These are phyloP conservation scores for Yamadazyma membranifaciens DNA, from an alignment of 1,139 yeast genomes.

Conservation along the genomic window DNA sequence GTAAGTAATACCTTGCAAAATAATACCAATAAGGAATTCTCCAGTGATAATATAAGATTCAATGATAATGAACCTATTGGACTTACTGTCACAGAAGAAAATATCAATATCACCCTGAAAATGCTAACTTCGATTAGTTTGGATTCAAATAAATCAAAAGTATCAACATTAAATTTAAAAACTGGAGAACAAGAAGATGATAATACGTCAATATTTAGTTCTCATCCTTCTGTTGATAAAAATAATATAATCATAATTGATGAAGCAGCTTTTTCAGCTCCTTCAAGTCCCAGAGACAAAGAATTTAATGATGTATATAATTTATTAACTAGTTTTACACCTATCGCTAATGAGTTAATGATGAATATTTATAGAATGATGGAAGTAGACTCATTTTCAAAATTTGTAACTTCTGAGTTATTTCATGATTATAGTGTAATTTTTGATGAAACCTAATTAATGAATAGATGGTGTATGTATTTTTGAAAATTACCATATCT, in stretches of 20 bases:
- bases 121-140: background rate
- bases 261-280: background rate
- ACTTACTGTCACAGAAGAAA: background rate
- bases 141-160: background rate
- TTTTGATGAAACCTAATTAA: constrained; percentile 6
- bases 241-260: background rate
- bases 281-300: constrained; percentile 4
- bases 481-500: too few relatives aligned
- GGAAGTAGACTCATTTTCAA: constrained; percentile 74
- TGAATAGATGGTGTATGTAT: too few relatives aligned
- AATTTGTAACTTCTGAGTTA: constrained; percentile 47
- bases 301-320: constrained; percentile 31
- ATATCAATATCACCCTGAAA: background rate
- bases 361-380: constrained; percentile 51
- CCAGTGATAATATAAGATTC: background rate
- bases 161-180: background rate
- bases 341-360: constrained; percentile 32
- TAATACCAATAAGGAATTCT: background rate
- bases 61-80: background rate
- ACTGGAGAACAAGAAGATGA: constrained; percentile 1
- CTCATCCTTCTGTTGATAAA: background rate
- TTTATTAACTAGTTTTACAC: constrained; percentile 48
- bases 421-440: constrained; percentile 12
- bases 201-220: constrained; percentile 4
- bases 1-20: background rate